Evolutionary conservation across 768 basidiomycete species (phyloP).

Genomic region (Cyclocybe cylindracea): DNA sequence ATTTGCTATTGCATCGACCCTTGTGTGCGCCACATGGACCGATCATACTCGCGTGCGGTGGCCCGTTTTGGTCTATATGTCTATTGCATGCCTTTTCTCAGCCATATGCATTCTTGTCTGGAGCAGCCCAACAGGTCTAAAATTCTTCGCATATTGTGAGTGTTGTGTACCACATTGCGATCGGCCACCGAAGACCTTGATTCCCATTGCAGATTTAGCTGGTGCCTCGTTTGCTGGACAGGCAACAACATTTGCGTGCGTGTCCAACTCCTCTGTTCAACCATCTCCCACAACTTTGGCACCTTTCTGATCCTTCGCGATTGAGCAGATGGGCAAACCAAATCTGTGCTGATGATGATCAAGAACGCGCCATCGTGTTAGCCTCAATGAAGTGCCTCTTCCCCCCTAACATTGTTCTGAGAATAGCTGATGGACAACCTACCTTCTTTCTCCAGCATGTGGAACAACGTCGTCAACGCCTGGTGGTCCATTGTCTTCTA

Average conservation of each 20-base stretch:
- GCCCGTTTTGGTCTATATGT: conserved; percentile 69
- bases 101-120: conserved; percentile 62
- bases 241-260: conserved; percentile 73
- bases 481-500: conserved; percentile 76
- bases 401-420: neutral
- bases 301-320: neutral
- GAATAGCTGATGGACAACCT: neutral
- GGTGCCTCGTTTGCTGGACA: conserved; percentile 76
- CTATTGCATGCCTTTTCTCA: conserved; percentile 50
- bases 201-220: conserved; percentile 41
- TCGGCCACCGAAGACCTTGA: neutral
- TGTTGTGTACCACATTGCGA: conserved; percentile 4
- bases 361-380: conserved; percentile 68
- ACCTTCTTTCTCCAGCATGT: conserved; percentile 45
- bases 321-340: conserved; percentile 73
- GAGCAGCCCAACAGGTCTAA: conserved; percentile 59
- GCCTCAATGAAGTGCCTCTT: conserved; percentile 70
- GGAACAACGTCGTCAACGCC: conserved; percentile 67
- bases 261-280: conserved; percentile 6
- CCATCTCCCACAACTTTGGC: neutral
- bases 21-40: conserved; percentile 65
- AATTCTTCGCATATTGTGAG: conserved; percentile 76
- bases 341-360: conserved; percentile 68
- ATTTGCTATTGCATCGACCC: conserved; percentile 62
- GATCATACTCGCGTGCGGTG: conserved; percentile 58